Base-by-base conservation (phyloP, 2,329 filamentous ascomycete species). In the Ceratocystis diversiconidia region DNA sequence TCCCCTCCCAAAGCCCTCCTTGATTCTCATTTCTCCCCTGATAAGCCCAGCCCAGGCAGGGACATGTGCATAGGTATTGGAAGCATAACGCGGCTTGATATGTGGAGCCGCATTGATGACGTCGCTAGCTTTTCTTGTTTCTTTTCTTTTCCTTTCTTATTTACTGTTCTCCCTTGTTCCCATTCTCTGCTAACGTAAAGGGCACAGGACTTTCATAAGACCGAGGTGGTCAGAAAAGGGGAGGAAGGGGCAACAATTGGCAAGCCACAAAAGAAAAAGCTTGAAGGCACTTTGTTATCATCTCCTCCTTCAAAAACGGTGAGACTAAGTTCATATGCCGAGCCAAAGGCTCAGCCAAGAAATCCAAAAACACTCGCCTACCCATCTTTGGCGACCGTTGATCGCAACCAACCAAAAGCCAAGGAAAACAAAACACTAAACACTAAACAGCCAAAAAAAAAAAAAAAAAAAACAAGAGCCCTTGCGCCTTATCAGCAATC, bases 61-160 rank as follows among this genome's bases (percentile, higher is more conserved):
- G 15, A 22, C 15, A 22, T 5, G 30, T 7, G 17, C 52, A 57
- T 25, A 25, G 12, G 32, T 5, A 12, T 6, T 12, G 5, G 22
- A n/a, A 36, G 52, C 32, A 57, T 17, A 28, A 32, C 28, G 55
- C 55, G 55, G 55, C 55, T 25, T 59, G 55, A 17, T 15, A 3
- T 59, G 15, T 41, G 36, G 55, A 59, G 55, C 55, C 55, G 55
- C 55, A 59, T 36, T 30, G 5, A 36, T 59, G 55, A 59, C 55
- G 55, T 59, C 55, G 55, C 12, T 15, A 1, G 10, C 36, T 12
- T 41, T 12, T 41, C 36, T 41, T 15, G 36, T 41, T 41, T 41
- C 36, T 5, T 41, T 41, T 41, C 10, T 12, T 41, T 36, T 36
- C 30, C 32, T 36, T 36, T 36, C 8, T 1, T 36, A 10, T 36